These are phyloP conservation scores for Thalassiosira hispida DNA, from an alignment of 352 stramenopile species.

Conservation along the genomic window DNA sequence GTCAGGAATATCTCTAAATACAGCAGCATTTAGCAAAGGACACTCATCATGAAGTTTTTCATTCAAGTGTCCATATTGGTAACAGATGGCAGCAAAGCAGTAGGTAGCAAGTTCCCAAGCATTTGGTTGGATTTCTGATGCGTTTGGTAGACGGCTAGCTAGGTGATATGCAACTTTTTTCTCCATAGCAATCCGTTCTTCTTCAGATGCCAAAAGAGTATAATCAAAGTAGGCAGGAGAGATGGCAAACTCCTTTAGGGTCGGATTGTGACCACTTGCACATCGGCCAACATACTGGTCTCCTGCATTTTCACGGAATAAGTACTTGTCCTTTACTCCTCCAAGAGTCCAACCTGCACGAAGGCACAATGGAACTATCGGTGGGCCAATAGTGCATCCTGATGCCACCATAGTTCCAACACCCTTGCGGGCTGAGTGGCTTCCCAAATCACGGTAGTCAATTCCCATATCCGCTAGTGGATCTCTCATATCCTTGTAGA, in stretches of 20 bases:
- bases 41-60: neutral
- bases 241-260: slow-evolving; percentile 34
- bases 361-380: slow-evolving; percentile 46
- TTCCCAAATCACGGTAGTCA: slow-evolving; percentile 27
- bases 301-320: slow-evolving; percentile 42
- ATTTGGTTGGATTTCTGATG: neutral
- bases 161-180: slow-evolving; percentile 1
- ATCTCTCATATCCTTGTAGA: slow-evolving; percentile 11
- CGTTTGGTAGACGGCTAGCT: slow-evolving; percentile 10
- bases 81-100: slow-evolving; percentile 23
- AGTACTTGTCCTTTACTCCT: slow-evolving; percentile 43
- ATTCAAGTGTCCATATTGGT: neutral
- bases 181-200: slow-evolving; percentile 11
- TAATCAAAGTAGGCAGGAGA: slow-evolving; percentile 49
- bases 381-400: slow-evolving; percentile 37
- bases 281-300: slow-evolving; percentile 44
- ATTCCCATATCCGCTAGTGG: slow-evolving; percentile 17
- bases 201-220: slow-evolving; percentile 8
- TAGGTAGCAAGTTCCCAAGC: slow-evolving; percentile 6
- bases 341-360: slow-evolving; percentile 35
- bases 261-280: slow-evolving; percentile 18
- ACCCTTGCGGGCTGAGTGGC: slow-evolving; percentile 44
- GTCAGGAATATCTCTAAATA: slow-evolving; percentile 35
- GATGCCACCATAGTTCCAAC: slow-evolving; percentile 16
- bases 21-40: slow-evolving; percentile 8